These are phyloP conservation scores for Parmales sp. DNA, from an alignment of 108 stramenopile genomes.

Conservation along the genomic window DNA sequence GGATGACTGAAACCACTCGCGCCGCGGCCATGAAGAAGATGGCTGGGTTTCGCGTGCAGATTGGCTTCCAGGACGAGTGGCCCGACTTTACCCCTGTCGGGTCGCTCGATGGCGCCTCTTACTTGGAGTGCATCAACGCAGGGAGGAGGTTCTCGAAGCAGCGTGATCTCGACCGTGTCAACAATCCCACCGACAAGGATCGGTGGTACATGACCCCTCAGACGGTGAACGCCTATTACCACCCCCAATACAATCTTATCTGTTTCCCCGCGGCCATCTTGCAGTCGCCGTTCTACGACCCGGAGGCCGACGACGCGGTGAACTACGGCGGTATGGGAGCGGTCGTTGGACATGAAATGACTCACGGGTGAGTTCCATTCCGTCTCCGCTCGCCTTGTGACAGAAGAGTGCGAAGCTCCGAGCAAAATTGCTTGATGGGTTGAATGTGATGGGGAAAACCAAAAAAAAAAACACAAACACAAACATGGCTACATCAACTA, in stretches of 20 bases:
- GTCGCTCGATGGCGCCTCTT: conserved; percentile 26
- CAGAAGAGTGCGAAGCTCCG: no score
- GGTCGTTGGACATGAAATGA: conserved; percentile 77
- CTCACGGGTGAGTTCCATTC: no score
- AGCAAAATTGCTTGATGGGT: no score
- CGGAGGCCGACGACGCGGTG: conserved; percentile 58
- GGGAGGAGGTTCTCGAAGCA: conserved; percentile 46
- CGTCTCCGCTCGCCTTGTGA: no score
- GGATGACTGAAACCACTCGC: conserved; percentile 58
- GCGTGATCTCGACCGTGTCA: conserved; percentile 57
- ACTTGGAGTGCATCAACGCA: conserved; percentile 47
- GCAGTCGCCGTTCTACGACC: conserved; percentile 70
- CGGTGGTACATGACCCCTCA: conserved; percentile 82
- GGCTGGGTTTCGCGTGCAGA: conserved; percentile 57
- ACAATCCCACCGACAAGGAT: conserved; percentile 58
- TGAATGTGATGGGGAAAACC: no score
- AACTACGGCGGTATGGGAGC: conserved; percentile 72
- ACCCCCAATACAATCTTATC: conserved; percentile 17
- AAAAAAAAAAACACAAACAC: no score
- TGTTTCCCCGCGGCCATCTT: conserved; percentile 74
- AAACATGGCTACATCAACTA: no score
- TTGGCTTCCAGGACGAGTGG: conserved; percentile 70
- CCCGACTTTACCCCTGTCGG: conserved; percentile 49
- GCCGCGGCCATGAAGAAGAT: conserved; percentile 61
- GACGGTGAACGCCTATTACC: conserved; percentile 58